These are phyloP conservation scores for Vigna hirtella DNA, from an alignment of 306 rosid species.

Conservation along the genomic window DNA sequence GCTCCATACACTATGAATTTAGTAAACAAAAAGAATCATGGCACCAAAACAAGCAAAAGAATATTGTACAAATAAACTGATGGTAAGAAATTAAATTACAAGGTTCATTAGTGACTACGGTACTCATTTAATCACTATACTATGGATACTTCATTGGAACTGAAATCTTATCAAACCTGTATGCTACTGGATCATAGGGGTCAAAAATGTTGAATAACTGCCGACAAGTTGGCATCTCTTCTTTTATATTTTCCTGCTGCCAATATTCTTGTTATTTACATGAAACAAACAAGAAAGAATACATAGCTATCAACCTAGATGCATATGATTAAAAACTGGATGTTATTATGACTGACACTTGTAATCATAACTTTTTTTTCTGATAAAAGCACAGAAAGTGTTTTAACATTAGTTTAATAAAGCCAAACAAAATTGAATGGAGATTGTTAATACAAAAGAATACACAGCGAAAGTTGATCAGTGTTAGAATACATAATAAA, in stretches of 20 bases:
- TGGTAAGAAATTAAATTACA: constrained; percentile 12
- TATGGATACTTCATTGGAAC: constrained; percentile 21
- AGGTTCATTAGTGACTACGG: background rate
- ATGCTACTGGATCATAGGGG: constrained; percentile 98
- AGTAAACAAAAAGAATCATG: constrained; percentile 15
- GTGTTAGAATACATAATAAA: background rate
- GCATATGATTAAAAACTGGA: constrained; percentile 27
- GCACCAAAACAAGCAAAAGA: constrained; percentile 9
- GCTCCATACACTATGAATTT: background rate
- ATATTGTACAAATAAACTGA: constrained; percentile 17
- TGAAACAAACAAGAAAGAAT: constrained; percentile 47
- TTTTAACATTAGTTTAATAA: constrained; percentile 10
- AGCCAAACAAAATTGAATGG: constrained; percentile 20
- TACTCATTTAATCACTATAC: constrained; percentile 1
- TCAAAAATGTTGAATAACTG: constrained; percentile 97
- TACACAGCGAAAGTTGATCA: background rate
- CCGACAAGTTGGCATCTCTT: constrained; percentile 95
- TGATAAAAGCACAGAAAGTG: background rate
- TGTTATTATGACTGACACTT: constrained; percentile 14
- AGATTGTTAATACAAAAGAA: background rate
- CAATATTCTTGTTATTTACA: constrained; percentile 91
- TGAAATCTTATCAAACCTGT: constrained; percentile 65
- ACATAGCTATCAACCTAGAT: background rate
- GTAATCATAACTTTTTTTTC: background rate
- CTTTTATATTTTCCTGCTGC: constrained; percentile 83